Evolutionary conservation across 805 yeast species (phyloP), one percentile per base, ranked within the genome.

Genomic region (Teunomyces barrocoloradensis): DNA sequence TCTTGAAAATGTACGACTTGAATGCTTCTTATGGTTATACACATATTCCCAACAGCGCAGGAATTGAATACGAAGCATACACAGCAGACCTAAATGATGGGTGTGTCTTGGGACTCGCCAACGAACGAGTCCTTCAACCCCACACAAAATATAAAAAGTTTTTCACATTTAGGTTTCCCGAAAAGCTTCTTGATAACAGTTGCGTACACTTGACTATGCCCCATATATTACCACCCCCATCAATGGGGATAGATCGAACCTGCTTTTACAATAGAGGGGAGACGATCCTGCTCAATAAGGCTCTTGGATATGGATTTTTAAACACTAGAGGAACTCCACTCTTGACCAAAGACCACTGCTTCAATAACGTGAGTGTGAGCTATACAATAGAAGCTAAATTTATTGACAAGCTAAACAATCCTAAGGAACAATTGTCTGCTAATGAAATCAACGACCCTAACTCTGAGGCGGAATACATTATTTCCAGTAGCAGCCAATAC

Each of bases 1-100:
- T 81, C 51, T 57, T 82, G 42, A 74, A 80, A 52, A 82, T 80
- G 85, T 78, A 80, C 43, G 87, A 82, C 56, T 55, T 81, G 39
- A 75, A 78, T 58, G 86, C 86, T 1, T 77, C 84, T 6, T 77
- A 73, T 53, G 77, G 79, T 0, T 74, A 76, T 47, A 59, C 66
- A 1, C 71, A 73, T 33, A 73, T 80, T 13, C 80, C 84, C 2
- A 74, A 76, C 53, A 71, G 80, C 32, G 82, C 81, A 15, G 76
- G 80, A 0, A 60, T 74, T 10, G 71, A 73, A 43, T 74, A 77
- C 52, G 72, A 64, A 28, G 68, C 75, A 0, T 75, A 69, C 29
- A 65, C 75, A 10, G 57, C 52, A 5, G 87, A 81, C 57, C 39
- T 51, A 9, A 56, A 53, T 40, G 85, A 81, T 54, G 77, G 78